Evolutionary conservation across 2,329 filamentous ascomycete genomes (phyloP).

Genomic region (Parastagonospora nodorum): DNA sequence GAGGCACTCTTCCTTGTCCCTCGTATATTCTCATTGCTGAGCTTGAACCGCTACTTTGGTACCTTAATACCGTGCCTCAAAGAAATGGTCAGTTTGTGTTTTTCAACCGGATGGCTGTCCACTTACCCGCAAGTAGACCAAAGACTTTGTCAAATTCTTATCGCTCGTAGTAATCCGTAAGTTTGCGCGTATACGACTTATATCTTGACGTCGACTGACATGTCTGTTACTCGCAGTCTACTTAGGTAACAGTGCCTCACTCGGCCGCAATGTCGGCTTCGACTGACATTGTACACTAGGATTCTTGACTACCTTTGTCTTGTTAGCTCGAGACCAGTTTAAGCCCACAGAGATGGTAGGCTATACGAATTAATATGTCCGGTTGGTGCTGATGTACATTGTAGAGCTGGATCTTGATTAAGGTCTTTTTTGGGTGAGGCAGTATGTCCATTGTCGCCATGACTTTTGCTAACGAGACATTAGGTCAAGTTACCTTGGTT

Average conservation of each 20-base stretch:
- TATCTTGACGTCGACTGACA: not conserved
- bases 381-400: constrained; percentile 12
- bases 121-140: constrained; percentile 56
- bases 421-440: constrained; percentile 75
- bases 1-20: constrained; percentile 91
- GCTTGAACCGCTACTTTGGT: constrained; percentile 87
- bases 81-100: constrained; percentile 70
- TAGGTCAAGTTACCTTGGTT: constrained; percentile 71
- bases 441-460: not conserved
- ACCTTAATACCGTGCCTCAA: constrained; percentile 88
- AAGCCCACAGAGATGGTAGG: constrained; percentile 65
- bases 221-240: constrained; percentile 58
- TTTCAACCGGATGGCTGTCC: not conserved
- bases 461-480: constrained; percentile 2
- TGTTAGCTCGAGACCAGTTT: constrained; percentile 74
- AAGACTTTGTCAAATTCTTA: constrained; percentile 84
- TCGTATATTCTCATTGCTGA: constrained; percentile 82
- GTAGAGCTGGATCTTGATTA: constrained; percentile 71
- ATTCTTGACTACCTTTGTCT: constrained; percentile 84
- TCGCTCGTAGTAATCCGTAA: constrained; percentile 72
- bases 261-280: not conserved
- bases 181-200: not conserved
- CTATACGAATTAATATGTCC: not conserved
- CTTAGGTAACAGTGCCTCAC: constrained; percentile 56
- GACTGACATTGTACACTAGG: constrained; percentile 50